Evolutionary conservation across 2,329 filamentous ascomycete genomes (phyloP).

Genomic region (Taxawa tesnikishii): DNA sequence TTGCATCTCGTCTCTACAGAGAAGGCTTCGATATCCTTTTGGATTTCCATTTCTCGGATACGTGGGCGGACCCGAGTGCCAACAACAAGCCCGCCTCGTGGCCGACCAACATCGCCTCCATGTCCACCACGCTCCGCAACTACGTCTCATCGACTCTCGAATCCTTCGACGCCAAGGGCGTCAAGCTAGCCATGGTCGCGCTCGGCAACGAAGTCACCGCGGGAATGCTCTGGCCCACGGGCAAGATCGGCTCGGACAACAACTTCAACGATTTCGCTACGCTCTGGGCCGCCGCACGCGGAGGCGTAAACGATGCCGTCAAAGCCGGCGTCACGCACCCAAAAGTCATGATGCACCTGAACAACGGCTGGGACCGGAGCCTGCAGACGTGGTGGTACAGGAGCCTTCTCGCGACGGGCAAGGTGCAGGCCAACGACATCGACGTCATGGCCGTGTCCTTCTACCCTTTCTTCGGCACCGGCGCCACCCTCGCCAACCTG

Average conservation of each 20-base stretch:
- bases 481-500: conserved; percentile 17
- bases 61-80: conserved; percentile 25
- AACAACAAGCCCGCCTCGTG: conserved; percentile 21
- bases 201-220: conserved; percentile 27
- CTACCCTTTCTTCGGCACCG: conserved; percentile 21
- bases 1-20: conserved; percentile 21
- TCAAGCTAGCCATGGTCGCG: conserved; percentile 29
- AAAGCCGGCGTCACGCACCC: conserved; percentile 17
- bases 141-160: conserved; percentile 25
- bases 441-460: conserved; percentile 17
- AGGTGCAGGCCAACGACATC: conserved; percentile 15
- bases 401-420: conserved; percentile 16
- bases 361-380: conserved; percentile 20
- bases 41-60: conserved; percentile 19
- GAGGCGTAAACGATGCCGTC: conserved; percentile 20
- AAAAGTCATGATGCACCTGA: conserved; percentile 22
- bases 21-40: conserved; percentile 25
- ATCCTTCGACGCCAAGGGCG: conserved; percentile 25
- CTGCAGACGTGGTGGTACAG: conserved; percentile 19
- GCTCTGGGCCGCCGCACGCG: conserved; percentile 17
- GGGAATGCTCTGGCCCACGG: conserved; percentile 26
- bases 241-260: conserved; percentile 17
- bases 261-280: conserved; percentile 22
- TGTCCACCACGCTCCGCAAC: conserved; percentile 17
- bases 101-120: conserved; percentile 19